Conservation (phyloP, 257 asterid species). For the Voacanga thouarsii region DNA sequence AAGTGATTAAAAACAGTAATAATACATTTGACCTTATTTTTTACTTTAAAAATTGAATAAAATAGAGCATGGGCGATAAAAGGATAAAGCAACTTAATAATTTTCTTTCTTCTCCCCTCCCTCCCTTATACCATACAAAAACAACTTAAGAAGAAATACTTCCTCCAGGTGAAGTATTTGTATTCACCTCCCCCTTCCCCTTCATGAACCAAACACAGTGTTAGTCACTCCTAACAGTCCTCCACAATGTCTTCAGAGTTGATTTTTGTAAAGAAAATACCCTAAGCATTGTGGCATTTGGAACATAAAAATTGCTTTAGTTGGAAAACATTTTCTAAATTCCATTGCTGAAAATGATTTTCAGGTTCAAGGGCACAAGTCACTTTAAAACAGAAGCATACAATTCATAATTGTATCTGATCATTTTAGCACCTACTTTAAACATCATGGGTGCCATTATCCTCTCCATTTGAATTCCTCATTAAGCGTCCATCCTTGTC, state of each 20-base stretch:
- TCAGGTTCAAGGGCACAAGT: neutral
- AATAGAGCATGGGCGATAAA: too few relatives aligned
- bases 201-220: too few relatives aligned
- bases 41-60: too few relatives aligned
- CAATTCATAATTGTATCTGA: neutral
- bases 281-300: neutral
- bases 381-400: neutral
- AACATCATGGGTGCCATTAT: neutral
- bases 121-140: too few relatives aligned
- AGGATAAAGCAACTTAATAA: too few relatives aligned
- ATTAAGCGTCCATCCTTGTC: neutral
- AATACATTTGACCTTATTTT: too few relatives aligned
- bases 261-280: neutral
- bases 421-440: neutral
- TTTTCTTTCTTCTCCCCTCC: too few relatives aligned
- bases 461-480: neutral
- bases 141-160: too few relatives aligned
- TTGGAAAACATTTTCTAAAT: neutral
- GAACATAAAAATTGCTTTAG: too few relatives aligned
- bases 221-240: neutral
- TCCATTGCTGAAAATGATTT: neutral
- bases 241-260: neutral
- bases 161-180: too few relatives aligned
- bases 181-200: too few relatives aligned
- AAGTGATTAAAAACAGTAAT: too few relatives aligned